Percentiles rank a stretch among this genome's conserved stretches.
Conservation (phyloP, 164 flowering plant genomes). For the Umbellularia californica region DNA sequence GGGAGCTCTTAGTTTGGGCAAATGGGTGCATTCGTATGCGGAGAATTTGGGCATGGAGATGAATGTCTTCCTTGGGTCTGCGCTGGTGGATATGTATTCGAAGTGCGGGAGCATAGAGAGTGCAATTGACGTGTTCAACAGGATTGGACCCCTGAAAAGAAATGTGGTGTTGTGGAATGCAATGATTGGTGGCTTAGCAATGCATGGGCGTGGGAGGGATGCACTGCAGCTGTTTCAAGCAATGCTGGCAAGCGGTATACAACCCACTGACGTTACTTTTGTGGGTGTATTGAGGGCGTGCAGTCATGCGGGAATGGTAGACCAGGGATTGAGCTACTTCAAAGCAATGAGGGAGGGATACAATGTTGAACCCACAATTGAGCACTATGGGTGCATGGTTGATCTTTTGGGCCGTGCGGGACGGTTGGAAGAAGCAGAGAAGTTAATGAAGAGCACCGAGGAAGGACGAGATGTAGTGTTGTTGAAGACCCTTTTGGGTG, state of each 20-base stretch:
- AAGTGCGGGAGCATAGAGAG: constrained; percentile 10
- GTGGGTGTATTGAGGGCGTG: constrained; percentile 7
- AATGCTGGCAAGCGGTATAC: constrained; percentile 2
- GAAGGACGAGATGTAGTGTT: background rate
- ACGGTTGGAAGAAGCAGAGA: constrained; percentile 11
- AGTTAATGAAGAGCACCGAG: background rate
- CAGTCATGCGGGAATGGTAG: constrained; percentile 11
- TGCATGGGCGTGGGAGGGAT: constrained; percentile 10
- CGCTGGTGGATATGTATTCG: constrained; percentile 15
- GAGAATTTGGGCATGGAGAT: constrained; percentile 3
- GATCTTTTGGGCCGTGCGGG: constrained; percentile 17
- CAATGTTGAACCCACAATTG: constrained; percentile 6
- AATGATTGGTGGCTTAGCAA: constrained; percentile 5
- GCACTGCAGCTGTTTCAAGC: constrained; percentile 6
- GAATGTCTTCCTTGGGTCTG: constrained; percentile 10
- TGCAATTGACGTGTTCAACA: constrained; percentile 8
- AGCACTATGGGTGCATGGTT: constrained; percentile 13
- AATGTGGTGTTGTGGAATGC: constrained; percentile 10
- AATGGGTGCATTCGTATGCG: constrained; percentile 7
- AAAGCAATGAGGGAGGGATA: constrained; percentile 2
- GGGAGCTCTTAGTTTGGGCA: constrained; percentile 7
- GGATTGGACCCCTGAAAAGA: background rate
- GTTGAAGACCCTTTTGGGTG: constrained; percentile 12
- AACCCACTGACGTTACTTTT: constrained; percentile 7
- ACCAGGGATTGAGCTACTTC: constrained; percentile 10